Evolutionary conservation across 257 asterid genomes (phyloP).

Genomic region (Solanum chiquidenum): DNA sequence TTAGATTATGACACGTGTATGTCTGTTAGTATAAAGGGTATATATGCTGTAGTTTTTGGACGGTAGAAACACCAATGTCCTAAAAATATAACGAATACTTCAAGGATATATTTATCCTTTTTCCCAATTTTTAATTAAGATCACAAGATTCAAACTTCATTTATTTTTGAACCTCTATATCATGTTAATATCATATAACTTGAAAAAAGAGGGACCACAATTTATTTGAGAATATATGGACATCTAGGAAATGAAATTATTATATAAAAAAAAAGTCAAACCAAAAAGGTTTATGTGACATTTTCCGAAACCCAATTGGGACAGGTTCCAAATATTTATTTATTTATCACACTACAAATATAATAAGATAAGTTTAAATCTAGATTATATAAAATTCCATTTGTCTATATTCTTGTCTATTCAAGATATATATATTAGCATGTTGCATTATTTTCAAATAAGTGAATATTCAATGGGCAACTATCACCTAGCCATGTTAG

Average conservation of each 20-base stretch:
- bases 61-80: no score
- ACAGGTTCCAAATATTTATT: background rate
- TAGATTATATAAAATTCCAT: background rate
- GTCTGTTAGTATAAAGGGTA: no score
- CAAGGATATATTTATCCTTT: no score
- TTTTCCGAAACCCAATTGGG: background rate
- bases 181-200: background rate
- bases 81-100: no score
- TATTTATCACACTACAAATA: background rate
- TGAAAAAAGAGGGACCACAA: background rate
- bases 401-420: background rate
- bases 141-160: background rate
- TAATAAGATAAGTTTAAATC: background rate
- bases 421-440: no score
- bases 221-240: background rate
- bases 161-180: background rate
- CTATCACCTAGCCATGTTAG: background rate
- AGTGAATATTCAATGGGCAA: background rate
- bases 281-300: background rate
- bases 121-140: background rate
- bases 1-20: no score
- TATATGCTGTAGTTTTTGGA: no score
- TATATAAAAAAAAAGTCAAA: background rate
- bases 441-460: background rate
- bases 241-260: background rate